A percentile compares a stretch with the other conserved stretches of the same genome.
phyloP scores from a whole-genome alignment of 108 stramenopile species.

The Nitzschia sp. region DNA sequence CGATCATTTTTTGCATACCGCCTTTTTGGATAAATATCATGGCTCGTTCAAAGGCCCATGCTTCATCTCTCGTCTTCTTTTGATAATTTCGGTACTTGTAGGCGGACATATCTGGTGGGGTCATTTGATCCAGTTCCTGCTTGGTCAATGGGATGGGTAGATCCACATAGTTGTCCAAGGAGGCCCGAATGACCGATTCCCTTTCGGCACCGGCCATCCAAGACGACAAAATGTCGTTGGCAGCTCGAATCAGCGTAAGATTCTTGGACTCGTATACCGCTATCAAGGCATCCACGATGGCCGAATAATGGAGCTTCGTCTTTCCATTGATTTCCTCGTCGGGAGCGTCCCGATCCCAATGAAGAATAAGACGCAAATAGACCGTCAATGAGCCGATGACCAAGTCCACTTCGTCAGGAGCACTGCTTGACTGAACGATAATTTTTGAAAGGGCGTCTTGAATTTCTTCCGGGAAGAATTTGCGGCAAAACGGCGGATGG shows the following conservation, averaged over 20 bases:
- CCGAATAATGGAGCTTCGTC: conserved; percentile 25
- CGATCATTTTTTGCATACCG: conserved; percentile 62
- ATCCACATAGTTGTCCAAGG: conserved; percentile 37
- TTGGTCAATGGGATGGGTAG: conserved; percentile 37
- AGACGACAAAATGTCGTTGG: conserved; percentile 70
- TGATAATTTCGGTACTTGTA: conserved; percentile 63
- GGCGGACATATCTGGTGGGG: conserved; percentile 66
- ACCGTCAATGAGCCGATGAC: conserved; percentile 63
- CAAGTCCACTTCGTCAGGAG: conserved; percentile 35
- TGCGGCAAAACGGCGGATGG: conserved; percentile 45
- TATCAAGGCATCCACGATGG: conserved; percentile 26
- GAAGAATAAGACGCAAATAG: conserved; percentile 63
- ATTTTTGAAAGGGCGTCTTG: conserved; percentile 40
- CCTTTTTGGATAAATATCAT: conserved; percentile 52
- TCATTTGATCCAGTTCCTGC: conserved; percentile 61
- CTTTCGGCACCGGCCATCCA: conserved; percentile 76
- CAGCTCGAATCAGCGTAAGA: conserved; percentile 53
- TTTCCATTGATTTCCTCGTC: conserved; percentile 42
- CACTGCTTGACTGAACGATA: conserved; percentile 18
- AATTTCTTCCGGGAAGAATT: conserved; percentile 32
- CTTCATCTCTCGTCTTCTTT: conserved; percentile 42
- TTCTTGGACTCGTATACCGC: conserved; percentile 41
- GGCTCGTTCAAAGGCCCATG: conserved; percentile 58
- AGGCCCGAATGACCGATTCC: conserved; percentile 55
- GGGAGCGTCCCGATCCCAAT: conserved; percentile 68